Base-by-base conservation (phyloP, 768 basidiomycete species). In the Paxillus rubicundulus region DNA sequence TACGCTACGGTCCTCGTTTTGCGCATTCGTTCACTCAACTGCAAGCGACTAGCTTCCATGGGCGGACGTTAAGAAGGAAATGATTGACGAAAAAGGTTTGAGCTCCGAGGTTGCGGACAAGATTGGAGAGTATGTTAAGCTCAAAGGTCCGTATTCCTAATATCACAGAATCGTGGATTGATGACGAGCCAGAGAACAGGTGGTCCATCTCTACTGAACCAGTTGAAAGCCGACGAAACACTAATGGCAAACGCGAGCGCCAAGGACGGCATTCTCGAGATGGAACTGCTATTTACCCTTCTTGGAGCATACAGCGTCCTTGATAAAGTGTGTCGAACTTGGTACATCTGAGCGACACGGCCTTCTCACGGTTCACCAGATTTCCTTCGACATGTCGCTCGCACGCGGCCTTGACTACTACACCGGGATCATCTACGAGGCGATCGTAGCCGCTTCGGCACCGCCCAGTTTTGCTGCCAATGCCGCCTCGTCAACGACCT, bases 341-440 rank as follows among this genome's bases (percentile, higher is more conserved):
- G 24, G 16, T 14, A 12, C 34, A 18, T 7, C 36, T 20, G 14
- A 28, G 17, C 30, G 36, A 2, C 32, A 24, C 12, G 9, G 24
- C 21, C 3, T 43, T 45, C 30, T 52, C n/a, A 57, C 30, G 21
- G 1, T 27, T 43, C 3, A 9, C 47, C 57, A 94, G 90, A 81
- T 99, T 62, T 95, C 92, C 3, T 98, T 99, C 65, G 96, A 99
- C 70, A 81, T 98, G 58, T 97, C 94, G 2, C 83, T 99, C 13
- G 96, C 96, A n/a, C 87, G 96, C 30, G 96, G 96, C 36, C 80
- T 98, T 18, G 97, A 98, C 70, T 98, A 99, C 72, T 98, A 99
- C 72, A 99, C 96, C 2, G 97, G 97, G 16, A 86, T 99, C 62
- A 98, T 98, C 67, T 98, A 96, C 72, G 96, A 99, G 72, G 97